Base-by-base conservation (phyloP, 495 filamentous ascomycete species). In the Cercophora scortea region DNA sequence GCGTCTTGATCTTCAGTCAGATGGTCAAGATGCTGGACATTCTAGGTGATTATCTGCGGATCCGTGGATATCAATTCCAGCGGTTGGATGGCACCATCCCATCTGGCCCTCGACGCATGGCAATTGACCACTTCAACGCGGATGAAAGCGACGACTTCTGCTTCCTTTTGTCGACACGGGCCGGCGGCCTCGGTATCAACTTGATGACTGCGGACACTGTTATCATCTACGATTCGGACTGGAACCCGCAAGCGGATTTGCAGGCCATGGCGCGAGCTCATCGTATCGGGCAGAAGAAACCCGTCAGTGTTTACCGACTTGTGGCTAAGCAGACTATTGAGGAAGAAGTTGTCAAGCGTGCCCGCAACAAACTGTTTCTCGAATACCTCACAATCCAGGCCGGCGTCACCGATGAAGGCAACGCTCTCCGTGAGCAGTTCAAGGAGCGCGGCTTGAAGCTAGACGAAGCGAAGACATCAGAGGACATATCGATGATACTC, bases 11-110 rank as follows among this genome's bases (percentile, higher is more conserved):
- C 45, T 99, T 99, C 72, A 96, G 93, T 57, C 94, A 97, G 67
- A 97, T 99, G 94, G 93, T 99, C 35, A 93, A 90, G 66, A 96
- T 99, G 83, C 82, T 99, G 5, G 90, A 99, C 59, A 90, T 99
- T 50, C 76, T 99, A 0, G 86, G 87, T 41, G 90, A 97, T 56
- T 99, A 99, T 66, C 78, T 97, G 54, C 82, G 88, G 47, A 79
- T 88, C 35, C 89, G 93, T 35, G 88, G 89, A 12, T 90, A 96
- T 66, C 81, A 89, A 45, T 96, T 90, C 62, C 93, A 99, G 66
- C 79, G 93, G 9, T 81, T 99, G 5, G 93, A 99, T 62, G 93
- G 93, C 54, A 99, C 93, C 3, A 95, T 97, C 55, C 81, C 90
- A 38, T 84, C 94, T 13, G 81, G 79, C 1, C 78, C 89, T 51